Conservation (phyloP, 495 filamentous ascomycete species). For the Cetradonia linearis region DNA sequence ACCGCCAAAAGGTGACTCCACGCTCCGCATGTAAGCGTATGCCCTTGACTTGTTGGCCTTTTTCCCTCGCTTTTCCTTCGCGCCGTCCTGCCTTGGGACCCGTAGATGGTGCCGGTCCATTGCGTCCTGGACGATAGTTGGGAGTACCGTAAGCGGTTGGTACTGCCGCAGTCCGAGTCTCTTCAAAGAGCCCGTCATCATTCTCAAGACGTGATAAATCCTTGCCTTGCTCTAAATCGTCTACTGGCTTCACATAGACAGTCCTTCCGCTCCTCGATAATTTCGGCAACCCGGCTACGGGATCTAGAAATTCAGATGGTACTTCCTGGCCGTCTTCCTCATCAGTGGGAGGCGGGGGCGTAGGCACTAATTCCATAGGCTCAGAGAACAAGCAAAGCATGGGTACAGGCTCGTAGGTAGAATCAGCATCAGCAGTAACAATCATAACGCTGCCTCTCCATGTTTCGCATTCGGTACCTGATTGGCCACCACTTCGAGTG, state of each 20-base stretch:
- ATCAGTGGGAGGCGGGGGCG: constrained; percentile 61
- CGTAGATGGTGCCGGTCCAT: constrained; percentile 33
- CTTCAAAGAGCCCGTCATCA: constrained; percentile 72
- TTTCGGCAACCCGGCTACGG: constrained; percentile 78
- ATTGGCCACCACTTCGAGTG: constrained; percentile 26
- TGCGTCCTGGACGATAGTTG: constrained; percentile 34
- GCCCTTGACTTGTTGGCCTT: constrained; percentile 70
- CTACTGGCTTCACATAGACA: constrained; percentile 76
- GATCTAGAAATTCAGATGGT: constrained; percentile 75
- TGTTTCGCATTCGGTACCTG: constrained; percentile 52
- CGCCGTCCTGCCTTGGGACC: constrained; percentile 21
- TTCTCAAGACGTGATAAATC: constrained; percentile 70
- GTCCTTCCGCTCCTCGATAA: constrained; percentile 68
- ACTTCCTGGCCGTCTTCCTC: constrained; percentile 50
- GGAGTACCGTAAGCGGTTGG: constrained; percentile 35
- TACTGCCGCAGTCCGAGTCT: constrained; percentile 33
- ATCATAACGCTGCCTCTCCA: constrained; percentile 95
- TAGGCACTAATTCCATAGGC: constrained; percentile 71
- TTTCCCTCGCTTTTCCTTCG: constrained; percentile 66
- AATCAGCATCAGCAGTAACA: constrained; percentile 72
- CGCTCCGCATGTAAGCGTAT: constrained; percentile 72
- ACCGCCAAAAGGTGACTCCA: constrained; percentile 92
- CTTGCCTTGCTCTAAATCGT: constrained; percentile 59
- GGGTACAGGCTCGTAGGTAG: constrained; percentile 69
- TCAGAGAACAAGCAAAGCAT: constrained; percentile 75